A percentile compares a stretch with the other conserved stretches of the same genome.
phyloP scores from a whole-genome alignment of 768 basidiomycete species.

The Ephemerocybe angulata region DNA sequence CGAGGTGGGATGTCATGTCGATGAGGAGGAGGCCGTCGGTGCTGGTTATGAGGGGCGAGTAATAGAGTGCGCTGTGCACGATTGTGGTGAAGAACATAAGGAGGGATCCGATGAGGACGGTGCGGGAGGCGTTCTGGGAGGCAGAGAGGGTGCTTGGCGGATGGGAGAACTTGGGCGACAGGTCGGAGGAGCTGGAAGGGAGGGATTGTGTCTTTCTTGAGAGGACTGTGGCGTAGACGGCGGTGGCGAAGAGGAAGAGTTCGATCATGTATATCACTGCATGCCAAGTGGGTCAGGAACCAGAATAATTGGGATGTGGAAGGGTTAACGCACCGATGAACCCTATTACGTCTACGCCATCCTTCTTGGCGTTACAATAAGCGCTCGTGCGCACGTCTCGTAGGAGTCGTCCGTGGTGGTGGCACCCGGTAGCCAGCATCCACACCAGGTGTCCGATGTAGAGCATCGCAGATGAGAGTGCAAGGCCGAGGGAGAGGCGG shows the following conservation, averaged over 20 bases:
- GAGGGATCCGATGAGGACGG: neutral
- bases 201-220: too few species aligned
- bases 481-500: neutral
- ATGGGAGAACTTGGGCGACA: neutral
- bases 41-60: neutral
- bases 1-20: neutral
- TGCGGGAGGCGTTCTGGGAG: neutral
- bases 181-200: too few species aligned
- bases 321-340: neutral
- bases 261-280: neutral
- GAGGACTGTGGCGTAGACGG: neutral
- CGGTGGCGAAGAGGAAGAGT: neutral
- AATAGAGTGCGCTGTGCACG: neutral
- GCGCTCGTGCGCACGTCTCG: neutral
- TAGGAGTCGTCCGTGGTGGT: neutral
- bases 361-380: neutral
- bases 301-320: neutral
- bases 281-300: neutral
- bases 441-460: neutral
- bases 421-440: neutral
- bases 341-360: neutral
- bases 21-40: neutral
- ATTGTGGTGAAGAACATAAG: neutral
- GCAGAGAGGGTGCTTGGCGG: neutral
- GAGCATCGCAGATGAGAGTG: neutral